These are phyloP conservation scores for Neurospora discreta DNA, from an alignment of 495 filamentous ascomycete genomes.

Conservation along the genomic window DNA sequence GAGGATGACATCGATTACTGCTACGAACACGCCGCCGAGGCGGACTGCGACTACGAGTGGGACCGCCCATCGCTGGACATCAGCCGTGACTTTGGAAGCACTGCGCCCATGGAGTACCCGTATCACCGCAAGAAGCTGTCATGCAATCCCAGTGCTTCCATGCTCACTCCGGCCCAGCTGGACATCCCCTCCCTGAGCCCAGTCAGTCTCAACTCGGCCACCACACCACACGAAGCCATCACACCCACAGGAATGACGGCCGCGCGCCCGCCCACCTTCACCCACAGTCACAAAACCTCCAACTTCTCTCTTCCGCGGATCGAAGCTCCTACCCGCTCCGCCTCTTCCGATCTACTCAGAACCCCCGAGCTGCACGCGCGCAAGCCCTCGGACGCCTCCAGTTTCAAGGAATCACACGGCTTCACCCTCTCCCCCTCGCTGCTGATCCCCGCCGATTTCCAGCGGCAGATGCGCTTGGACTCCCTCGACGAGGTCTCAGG, in stretches of 20 bases:
- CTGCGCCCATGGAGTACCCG: conserved; percentile 15
- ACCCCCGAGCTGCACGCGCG: conserved; percentile 20
- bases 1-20: conserved; percentile 93
- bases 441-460: conserved; percentile 40
- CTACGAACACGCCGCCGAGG: conserved; percentile 84
- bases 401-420: conserved; percentile 44
- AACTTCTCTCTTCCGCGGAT: conserved; percentile 33
- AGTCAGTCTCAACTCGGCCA: conserved; percentile 29
- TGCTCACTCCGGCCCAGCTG: conserved; percentile 29
- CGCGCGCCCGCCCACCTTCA: background rate
- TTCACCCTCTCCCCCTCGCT: conserved; percentile 44
- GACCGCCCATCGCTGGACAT: conserved; percentile 41
- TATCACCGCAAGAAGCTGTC: conserved; percentile 11
- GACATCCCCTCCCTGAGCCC: conserved; percentile 39
- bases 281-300: conserved; percentile 19
- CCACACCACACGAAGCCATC: conserved; percentile 24
- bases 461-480: conserved; percentile 27
- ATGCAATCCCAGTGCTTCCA: conserved; percentile 19
- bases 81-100: conserved; percentile 20
- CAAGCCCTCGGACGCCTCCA: conserved; percentile 34
- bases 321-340: conserved; percentile 13
- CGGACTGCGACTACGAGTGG: conserved; percentile 87
- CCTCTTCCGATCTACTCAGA: conserved; percentile 16
- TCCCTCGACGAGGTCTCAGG: conserved; percentile 2
- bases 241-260: conserved; percentile 25